Evolutionary conservation across 305 asterid species (phyloP).

Genomic region (Lippia alba): DNA sequence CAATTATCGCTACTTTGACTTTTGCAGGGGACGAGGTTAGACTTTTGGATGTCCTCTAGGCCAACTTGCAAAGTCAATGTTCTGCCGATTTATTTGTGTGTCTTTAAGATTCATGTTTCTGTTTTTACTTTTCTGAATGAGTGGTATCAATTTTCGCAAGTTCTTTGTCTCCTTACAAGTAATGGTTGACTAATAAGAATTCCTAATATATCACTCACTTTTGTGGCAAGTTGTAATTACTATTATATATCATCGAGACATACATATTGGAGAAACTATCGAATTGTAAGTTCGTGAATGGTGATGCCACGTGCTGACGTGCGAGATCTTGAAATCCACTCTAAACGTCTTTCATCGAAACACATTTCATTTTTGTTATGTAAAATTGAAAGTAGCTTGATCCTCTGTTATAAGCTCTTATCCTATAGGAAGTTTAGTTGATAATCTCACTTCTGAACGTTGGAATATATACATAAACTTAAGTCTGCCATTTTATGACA

Average conservation of each 20-base stretch:
- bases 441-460: neutral
- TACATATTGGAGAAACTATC: neutral
- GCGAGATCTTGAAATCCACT: neutral
- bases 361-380: neutral
- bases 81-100: constrained; percentile 10
- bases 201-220: constrained; percentile 17
- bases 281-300: constrained; percentile 6
- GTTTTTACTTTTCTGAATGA: neutral
- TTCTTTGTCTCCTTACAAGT: neutral
- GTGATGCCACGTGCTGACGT: neutral
- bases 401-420: neutral
- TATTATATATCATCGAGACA: constrained; percentile 11
- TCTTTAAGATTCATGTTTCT: constrained; percentile 11
- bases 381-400: neutral
- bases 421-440: constrained; percentile 2
- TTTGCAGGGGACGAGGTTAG: constrained; percentile 96
- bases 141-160: neutral
- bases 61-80: constrained; percentile 23
- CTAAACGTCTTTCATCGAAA: too few species aligned
- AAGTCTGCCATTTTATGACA: neutral
- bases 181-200: neutral
- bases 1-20: neutral
- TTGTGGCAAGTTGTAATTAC: neutral
- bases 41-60: constrained; percentile 25
- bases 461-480: neutral